Conservation (phyloP, 2,329 filamentous ascomycete species). For the Clarireedia sp. region DNA sequence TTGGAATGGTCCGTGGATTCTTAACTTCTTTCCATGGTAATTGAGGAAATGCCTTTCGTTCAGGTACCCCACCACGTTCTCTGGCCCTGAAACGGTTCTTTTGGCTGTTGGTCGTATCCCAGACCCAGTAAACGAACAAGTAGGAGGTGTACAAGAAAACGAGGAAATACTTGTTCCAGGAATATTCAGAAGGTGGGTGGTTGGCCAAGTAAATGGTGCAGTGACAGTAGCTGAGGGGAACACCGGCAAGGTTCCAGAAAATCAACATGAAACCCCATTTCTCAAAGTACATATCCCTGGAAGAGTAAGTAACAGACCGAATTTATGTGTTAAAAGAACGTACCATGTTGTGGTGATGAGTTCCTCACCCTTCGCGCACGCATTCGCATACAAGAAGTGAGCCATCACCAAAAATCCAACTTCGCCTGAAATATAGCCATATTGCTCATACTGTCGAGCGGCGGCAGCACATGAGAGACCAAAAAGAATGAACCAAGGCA, state of each 20-base stretch:
- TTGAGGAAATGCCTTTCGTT: constrained; percentile 78
- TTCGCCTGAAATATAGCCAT: constrained; percentile 81
- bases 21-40: constrained; percentile 80
- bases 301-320: not conserved
- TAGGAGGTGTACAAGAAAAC: constrained; percentile 60
- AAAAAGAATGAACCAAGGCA: constrained; percentile 88
- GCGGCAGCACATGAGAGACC: constrained; percentile 69
- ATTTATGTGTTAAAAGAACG: not conserved
- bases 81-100: constrained; percentile 85
- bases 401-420: constrained; percentile 79
- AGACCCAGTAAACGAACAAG: constrained; percentile 79
- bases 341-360: constrained; percentile 80
- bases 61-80: constrained; percentile 62
- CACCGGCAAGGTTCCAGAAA: constrained; percentile 91
- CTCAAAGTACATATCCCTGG: constrained; percentile 87
- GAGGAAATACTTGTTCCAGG: constrained; percentile 64
- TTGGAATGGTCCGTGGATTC: constrained; percentile 72
- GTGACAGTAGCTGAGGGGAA: constrained; percentile 85
- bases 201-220: constrained; percentile 85
- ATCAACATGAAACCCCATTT: constrained; percentile 96
- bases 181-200: constrained; percentile 66
- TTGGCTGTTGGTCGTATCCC: constrained; percentile 87
- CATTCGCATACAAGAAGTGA: constrained; percentile 86
- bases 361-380: constrained; percentile 87
- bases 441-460: constrained; percentile 73